These are phyloP conservation scores for Spirogloea muscicola DNA, from an alignment of 139 green algal genomes.

Conservation along the genomic window DNA sequence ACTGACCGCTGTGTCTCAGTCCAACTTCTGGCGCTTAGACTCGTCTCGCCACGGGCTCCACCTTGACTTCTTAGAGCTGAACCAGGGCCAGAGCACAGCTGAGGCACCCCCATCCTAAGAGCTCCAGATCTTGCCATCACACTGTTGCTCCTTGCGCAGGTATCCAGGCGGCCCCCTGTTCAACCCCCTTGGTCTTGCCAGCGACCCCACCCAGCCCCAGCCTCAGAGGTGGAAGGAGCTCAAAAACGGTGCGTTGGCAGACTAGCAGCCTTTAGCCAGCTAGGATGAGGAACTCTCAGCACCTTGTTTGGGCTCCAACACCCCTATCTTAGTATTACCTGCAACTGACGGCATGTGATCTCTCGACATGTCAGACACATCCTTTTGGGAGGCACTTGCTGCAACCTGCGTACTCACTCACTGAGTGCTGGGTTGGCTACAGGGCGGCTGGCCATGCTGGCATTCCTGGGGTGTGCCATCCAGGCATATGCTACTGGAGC, in stretches of 20 bases:
- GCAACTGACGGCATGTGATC: not conserved
- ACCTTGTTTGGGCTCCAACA: not conserved
- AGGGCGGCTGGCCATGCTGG: conserved; percentile 24
- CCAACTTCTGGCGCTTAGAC: not conserved
- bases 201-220: not conserved
- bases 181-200: conserved; percentile 28
- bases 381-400: not conserved
- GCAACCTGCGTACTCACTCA: not conserved
- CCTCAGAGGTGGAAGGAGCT: not conserved
- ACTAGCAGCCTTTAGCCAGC: not conserved
- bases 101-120: too few relatives aligned
- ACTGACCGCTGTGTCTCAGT: not conserved
- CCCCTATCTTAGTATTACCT: not conserved
- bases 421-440: not conserved
- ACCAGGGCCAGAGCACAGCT: too few relatives aligned
- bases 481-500: not conserved
- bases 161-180: conserved; percentile 25
- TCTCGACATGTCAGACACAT: not conserved
- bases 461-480: conserved; percentile 1
- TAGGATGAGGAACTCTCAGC: not conserved
- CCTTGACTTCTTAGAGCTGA: not conserved
- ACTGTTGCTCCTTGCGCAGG: not conserved
- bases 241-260: conserved; percentile 20
- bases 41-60: not conserved
- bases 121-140: not conserved